phyloP scores from a whole-genome alignment of 495 filamentous ascomycete species.

The Tuber melanosporum region DNA sequence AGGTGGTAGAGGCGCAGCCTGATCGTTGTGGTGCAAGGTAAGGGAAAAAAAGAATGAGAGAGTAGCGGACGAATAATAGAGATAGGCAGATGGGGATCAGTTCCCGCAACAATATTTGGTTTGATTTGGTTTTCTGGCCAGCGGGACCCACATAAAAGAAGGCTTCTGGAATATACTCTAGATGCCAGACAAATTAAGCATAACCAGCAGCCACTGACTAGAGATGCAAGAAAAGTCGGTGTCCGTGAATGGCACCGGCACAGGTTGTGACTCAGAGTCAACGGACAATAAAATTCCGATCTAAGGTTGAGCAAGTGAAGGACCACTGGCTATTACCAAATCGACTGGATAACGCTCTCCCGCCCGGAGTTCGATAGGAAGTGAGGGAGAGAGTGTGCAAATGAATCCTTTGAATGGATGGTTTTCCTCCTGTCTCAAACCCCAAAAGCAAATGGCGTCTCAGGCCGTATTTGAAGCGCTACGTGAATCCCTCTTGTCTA shows the following conservation, averaged over 20 bases:
- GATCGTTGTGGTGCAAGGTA: conserved; percentile 2
- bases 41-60: background rate
- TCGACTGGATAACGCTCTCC: conserved; percentile 25
- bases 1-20: conserved; percentile 36
- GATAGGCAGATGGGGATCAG: background rate
- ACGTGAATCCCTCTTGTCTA: conserved; percentile 18
- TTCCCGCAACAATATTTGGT: background rate
- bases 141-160: conserved; percentile 2
- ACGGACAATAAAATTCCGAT: conserved; percentile 29
- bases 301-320: conserved; percentile 26
- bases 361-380: conserved; percentile 20
- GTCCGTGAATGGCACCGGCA: conserved; percentile 28
- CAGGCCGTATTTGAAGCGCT: conserved; percentile 19
- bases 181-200: conserved; percentile 34
- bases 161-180: conserved; percentile 5
- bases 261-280: conserved; percentile 25
- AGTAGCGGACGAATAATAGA: background rate
- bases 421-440: conserved; percentile 21
- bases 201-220: conserved; percentile 30
- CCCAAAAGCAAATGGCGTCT: conserved; percentile 29
- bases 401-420: conserved; percentile 4
- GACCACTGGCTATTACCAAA: conserved; percentile 23
- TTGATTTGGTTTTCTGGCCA: background rate
- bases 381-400: conserved; percentile 14
- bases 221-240: conserved; percentile 32